Conservation (phyloP, 495 filamentous ascomycete species). For the Cetradonia linearis region DNA sequence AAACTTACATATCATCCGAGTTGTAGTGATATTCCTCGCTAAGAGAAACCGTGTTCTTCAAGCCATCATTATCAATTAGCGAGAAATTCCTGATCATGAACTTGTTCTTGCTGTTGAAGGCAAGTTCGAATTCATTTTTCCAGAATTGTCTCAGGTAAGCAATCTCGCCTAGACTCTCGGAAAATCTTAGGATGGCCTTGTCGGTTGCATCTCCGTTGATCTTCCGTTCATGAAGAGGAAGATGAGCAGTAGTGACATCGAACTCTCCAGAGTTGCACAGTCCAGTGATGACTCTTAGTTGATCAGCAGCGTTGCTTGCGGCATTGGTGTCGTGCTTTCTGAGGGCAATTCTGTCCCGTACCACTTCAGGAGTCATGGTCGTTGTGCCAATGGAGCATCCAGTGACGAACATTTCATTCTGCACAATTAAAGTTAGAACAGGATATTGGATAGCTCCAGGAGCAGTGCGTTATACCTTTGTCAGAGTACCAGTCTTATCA, state of each 20-base stretch:
- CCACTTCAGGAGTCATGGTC: background rate
- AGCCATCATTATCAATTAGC: constrained; percentile 21
- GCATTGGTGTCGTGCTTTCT: constrained; percentile 32
- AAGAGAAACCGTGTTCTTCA: constrained; percentile 29
- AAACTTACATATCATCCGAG: constrained; percentile 34
- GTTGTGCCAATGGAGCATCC: background rate
- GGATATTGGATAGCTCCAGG: too few species aligned
- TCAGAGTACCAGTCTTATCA: constrained; percentile 62
- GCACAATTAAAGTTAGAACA: too few species aligned
- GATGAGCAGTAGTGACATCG: constrained; percentile 45
- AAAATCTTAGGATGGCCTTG: constrained; percentile 56
- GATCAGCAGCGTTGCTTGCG: constrained; percentile 36
- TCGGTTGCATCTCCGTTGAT: constrained; percentile 67
- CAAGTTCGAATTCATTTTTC: constrained; percentile 51
- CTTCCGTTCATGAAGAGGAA: constrained; percentile 44
- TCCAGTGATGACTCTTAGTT: constrained; percentile 41
- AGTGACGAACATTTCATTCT: constrained; percentile 2
- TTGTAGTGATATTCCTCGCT: constrained; percentile 32
- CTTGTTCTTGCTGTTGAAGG: constrained; percentile 74
- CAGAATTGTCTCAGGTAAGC: constrained; percentile 40
- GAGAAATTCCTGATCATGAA: constrained; percentile 50
- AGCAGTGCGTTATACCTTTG: too few species aligned
- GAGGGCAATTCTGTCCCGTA: background rate
- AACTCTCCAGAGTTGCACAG: constrained; percentile 66
- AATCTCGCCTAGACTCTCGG: constrained; percentile 46